These are phyloP conservation scores for Neurospora cerealis DNA, from an alignment of 495 filamentous ascomycete genomes.

Conservation along the genomic window DNA sequence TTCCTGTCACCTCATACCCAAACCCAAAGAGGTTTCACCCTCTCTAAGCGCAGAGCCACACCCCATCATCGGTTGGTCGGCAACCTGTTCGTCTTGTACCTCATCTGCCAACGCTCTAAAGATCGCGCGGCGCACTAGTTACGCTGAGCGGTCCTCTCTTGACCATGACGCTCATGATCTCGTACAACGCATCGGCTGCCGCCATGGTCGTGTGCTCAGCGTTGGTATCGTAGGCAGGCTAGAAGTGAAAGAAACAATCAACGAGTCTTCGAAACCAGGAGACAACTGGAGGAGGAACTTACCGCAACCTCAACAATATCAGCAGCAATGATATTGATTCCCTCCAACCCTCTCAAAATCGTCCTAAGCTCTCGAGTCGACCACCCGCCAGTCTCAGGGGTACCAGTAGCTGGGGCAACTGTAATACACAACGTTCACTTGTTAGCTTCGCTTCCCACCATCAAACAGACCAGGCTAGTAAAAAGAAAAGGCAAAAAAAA, in stretches of 20 bases:
- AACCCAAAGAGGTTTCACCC: neutral
- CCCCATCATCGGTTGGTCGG: neutral
- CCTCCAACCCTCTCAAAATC: constrained; percentile 61
- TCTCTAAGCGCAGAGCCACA: neutral
- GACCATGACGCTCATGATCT: constrained; percentile 80
- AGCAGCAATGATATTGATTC: constrained; percentile 60
- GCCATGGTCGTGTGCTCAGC: constrained; percentile 81
- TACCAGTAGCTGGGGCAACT: constrained; percentile 11
- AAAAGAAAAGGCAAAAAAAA: constrained; percentile 6
- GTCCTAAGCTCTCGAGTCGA: constrained; percentile 63
- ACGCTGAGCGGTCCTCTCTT: constrained; percentile 41
- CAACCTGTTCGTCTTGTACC: neutral
- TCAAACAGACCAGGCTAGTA: neutral
- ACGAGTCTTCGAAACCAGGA: neutral
- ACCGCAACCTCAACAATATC: constrained; percentile 76
- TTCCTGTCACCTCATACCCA: neutral
- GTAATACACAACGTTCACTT: neutral
- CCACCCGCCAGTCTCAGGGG: constrained; percentile 70
- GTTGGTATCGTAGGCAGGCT: constrained; percentile 79
- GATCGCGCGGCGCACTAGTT: constrained; percentile 3
- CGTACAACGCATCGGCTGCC: constrained; percentile 71
- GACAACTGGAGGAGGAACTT: constrained; percentile 5
- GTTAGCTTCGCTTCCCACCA: neutral
- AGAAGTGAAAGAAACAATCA: constrained; percentile 3
- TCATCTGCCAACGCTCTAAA: neutral